Base-by-base conservation (phyloP, 345 rosid genomes). In the Hirschfeldia incana region DNA sequence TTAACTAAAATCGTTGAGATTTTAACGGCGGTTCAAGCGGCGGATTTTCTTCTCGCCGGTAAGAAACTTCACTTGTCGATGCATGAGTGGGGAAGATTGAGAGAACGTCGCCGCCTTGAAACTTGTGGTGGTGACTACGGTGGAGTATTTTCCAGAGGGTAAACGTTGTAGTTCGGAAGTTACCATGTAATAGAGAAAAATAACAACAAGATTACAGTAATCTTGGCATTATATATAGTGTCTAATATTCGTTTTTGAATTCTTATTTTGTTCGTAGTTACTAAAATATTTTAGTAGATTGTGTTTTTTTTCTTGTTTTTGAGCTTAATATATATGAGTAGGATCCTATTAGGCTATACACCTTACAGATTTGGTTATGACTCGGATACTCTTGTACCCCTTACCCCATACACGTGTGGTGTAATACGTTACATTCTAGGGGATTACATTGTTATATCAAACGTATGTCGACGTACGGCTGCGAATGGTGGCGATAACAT, bases 51-150 rank as follows among this genome's bases (percentile, higher is more conserved):
- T 0, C 80, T 82, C 30, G 72, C 86, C 1, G 72, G 77, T 8
- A 84, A 63, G 67, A 84, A 81, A 70, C 88, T 78, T 28, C 85
- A 87, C 4, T 76, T 87, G 4, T 68, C 77, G 60, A 17, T 89
- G 34, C 84, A 84, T 58, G 71, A 74, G 36, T 82, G 85, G 91
- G 88, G 86, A 2, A 74, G 71, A 33, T 4, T 11, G 21, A 85
- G 82, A 80, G 82, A 87, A 51, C 49, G n/a, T 42, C 76, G 83
- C 57, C 59, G 42, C 3, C 34, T 70, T 28, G 81, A 64, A 77
- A 8, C 46, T 70, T 21, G 2, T n/a, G 72, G 37, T 64, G 70
- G 46, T 70, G 16, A 17, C 11, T 37, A 60, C 9, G 34, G 12
- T 37, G 72, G 46, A 64, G 49, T 70, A 27, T 53, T 8, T 11